These are phyloP conservation scores for Musa beccarii DNA, from an alignment of 176 grass and related monocot genomes.

Conservation along the genomic window DNA sequence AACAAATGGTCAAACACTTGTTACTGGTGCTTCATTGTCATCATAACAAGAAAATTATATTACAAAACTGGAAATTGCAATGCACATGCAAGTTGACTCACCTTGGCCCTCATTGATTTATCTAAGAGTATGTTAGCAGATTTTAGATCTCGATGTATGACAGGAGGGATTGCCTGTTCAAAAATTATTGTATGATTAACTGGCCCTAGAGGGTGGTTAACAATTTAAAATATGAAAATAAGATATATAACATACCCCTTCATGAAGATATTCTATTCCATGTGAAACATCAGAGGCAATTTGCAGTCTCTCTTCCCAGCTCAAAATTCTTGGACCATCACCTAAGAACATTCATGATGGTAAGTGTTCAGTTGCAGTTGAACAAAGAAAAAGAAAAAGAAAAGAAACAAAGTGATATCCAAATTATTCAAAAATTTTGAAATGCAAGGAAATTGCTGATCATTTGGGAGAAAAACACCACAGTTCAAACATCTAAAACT, in stretches of 20 bases:
- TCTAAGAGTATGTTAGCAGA: constrained; percentile 96
- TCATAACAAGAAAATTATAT: not conserved
- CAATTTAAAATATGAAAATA: constrained; percentile 12
- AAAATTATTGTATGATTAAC: constrained; percentile 29
- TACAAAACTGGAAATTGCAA: not conserved
- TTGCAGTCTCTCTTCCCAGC: constrained; percentile 85
- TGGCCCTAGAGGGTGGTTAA: constrained; percentile 16
- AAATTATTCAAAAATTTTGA: no score
- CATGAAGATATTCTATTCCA: constrained; percentile 96
- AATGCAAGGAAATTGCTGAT: no score
- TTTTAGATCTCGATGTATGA: constrained; percentile 94
- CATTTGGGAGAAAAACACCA: no score
- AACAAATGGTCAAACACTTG: not conserved
- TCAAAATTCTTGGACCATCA: constrained; percentile 62
- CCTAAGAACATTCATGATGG: constrained; percentile 33
- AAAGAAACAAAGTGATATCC: no score
- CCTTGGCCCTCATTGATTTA: constrained; percentile 86
- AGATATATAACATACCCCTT: constrained; percentile 57
- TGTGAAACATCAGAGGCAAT: constrained; percentile 83
- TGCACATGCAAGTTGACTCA: constrained; percentile 12
- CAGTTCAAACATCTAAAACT: no score
- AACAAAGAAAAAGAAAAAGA: not conserved
- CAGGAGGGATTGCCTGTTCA: constrained; percentile 71
- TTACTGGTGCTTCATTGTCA: not conserved
- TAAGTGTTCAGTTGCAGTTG: not conserved